phyloP scores from a whole-genome alignment of 257 asterid genomes.

The Salvia rosmarinus region DNA sequence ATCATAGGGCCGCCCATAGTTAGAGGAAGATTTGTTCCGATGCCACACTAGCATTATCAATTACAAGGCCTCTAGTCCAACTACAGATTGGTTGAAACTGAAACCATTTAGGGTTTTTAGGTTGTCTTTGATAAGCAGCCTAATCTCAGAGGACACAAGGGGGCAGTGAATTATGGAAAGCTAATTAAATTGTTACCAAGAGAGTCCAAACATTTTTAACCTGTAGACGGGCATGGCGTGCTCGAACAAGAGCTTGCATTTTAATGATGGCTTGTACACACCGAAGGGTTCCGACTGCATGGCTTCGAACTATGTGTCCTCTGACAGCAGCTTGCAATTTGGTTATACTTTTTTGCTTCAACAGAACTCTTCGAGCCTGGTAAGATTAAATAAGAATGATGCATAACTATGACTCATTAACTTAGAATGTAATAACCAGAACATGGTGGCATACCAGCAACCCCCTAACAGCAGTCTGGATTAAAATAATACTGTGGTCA shows the following conservation, averaged over 20 bases:
- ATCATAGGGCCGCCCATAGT: slow-evolving; percentile 6
- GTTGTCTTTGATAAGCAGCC: slow-evolving; percentile 8
- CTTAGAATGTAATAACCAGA: slow-evolving; percentile 18
- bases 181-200: slow-evolving; percentile 29
- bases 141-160: background rate
- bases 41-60: background rate
- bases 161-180: slow-evolving; percentile 9
- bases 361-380: slow-evolving; percentile 69
- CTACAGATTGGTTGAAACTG: background rate
- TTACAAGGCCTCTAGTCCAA: background rate
- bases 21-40: slow-evolving; percentile 9
- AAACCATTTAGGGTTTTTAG: background rate
- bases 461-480: slow-evolving; percentile 76
- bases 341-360: slow-evolving; percentile 61
- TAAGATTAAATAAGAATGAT: slow-evolving; percentile 25
- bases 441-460: slow-evolving; percentile 60
- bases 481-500: slow-evolving; percentile 56
- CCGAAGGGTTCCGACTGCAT: slow-evolving; percentile 92
- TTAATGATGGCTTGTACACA: slow-evolving; percentile 88
- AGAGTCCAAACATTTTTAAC: slow-evolving; percentile 12
- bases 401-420: slow-evolving; percentile 21
- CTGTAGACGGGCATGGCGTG: slow-evolving; percentile 55
- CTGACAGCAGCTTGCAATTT: slow-evolving; percentile 94
- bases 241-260: slow-evolving; percentile 91
- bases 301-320: slow-evolving; percentile 84